These are phyloP conservation scores for Monosporascus sp. DNA, from an alignment of 2,329 filamentous ascomycete species.

Conservation along the genomic window DNA sequence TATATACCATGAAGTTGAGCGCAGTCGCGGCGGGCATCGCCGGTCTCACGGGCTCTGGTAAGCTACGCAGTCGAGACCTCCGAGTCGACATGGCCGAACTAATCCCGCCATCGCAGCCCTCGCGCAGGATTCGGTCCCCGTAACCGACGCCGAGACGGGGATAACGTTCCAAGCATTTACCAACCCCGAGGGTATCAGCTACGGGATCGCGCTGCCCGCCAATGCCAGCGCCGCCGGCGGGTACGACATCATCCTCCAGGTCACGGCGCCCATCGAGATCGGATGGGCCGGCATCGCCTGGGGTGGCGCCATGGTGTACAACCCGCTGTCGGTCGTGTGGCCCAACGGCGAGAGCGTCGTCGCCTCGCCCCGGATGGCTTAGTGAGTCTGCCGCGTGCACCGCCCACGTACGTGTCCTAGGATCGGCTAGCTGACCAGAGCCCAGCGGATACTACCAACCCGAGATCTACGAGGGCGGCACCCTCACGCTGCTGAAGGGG, in stretches of 20 bases:
- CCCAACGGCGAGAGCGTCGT: conserved; percentile 30
- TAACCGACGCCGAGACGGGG: conserved; percentile 32
- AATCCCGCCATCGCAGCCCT: conserved; percentile 14
- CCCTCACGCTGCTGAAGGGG: conserved; percentile 29
- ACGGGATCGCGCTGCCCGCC: conserved; percentile 29
- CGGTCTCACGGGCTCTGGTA: conserved; percentile 26
- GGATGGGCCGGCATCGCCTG: conserved; percentile 37
- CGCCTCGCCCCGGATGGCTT: conserved; percentile 33
- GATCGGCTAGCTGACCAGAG: not conserved
- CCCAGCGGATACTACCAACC: conserved; percentile 31
- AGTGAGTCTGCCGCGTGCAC: conserved; percentile 23
- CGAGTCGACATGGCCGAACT: not conserved
- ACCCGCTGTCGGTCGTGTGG: conserved; percentile 35
- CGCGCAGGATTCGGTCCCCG: conserved; percentile 28
- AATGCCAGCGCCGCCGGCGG: conserved; percentile 20
- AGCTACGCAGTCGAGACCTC: conserved; percentile 5
- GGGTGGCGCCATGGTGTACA: conserved; percentile 37
- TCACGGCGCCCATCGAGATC: conserved; percentile 29
- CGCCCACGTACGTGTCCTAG: too few relatives aligned
- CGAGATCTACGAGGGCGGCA: conserved; percentile 23
- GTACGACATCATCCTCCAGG: conserved; percentile 34
- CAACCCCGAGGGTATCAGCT: conserved; percentile 26
- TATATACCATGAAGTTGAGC: conserved; percentile 27
- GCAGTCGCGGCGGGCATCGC: conserved; percentile 18
- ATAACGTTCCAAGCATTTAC: conserved; percentile 38